A percentile compares a stretch with the other conserved stretches of the same genome.
These are phyloP conservation scores for Sesbania bispinosa DNA, from an alignment of 306 rosid genomes.

Conservation along the genomic window DNA sequence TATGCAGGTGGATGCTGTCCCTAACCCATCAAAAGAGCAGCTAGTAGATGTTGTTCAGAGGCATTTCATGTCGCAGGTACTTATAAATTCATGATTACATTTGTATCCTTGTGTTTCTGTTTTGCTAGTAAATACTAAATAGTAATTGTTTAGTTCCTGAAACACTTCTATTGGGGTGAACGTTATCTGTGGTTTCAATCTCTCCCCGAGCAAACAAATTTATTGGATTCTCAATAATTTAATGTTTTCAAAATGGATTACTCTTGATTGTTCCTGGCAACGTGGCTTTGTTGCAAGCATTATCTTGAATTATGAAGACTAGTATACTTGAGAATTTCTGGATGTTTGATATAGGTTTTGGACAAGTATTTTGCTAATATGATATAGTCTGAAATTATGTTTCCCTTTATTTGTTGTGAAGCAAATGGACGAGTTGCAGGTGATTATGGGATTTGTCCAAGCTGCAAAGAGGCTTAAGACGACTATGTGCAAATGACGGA, in stretches of 20 bases:
- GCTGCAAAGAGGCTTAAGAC: conserved; percentile 89
- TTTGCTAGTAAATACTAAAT: too few species aligned
- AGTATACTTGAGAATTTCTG: neutral
- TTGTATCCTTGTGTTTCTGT: neutral
- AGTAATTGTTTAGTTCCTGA: neutral
- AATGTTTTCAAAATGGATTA: neutral
- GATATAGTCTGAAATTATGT: neutral
- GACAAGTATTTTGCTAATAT: neutral
- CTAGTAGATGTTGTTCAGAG: conserved; percentile 85
- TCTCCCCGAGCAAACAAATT: neutral
- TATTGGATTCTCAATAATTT: neutral
- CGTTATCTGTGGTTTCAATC: neutral
- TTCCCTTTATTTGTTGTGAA: conserved; percentile 25
- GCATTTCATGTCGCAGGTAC: conserved; percentile 97
- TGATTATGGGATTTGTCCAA: conserved; percentile 83
- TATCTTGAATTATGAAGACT: neutral
- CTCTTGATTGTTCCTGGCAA: neutral
- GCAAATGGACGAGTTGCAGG: conserved; percentile 99
- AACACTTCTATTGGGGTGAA: neutral
- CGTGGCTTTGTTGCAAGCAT: neutral
- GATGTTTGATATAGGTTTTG: neutral
- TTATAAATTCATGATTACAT: neutral
- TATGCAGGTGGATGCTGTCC: conserved; percentile 64
- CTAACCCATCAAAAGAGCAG: conserved; percentile 90
- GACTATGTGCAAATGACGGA: conserved; percentile 67